Percentiles rank a stretch among this genome's conserved stretches.
phyloP scores from a whole-genome alignment of 108 stramenopile genomes.

The Chaetoceros muelleri region DNA sequence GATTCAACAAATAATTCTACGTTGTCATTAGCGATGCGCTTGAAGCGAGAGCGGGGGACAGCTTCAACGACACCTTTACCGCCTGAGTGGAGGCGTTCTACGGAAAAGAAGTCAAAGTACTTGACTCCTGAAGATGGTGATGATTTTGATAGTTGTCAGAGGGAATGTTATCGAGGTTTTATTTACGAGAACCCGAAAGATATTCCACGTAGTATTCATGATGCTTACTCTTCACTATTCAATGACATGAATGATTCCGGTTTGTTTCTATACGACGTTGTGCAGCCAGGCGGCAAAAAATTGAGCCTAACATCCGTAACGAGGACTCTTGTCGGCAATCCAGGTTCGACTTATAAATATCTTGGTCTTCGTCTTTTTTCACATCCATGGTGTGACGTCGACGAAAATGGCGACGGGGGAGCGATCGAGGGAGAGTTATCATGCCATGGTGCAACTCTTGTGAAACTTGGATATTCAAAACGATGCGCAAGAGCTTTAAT shows the following conservation, averaged over 20 bases:
- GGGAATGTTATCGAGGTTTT: slow-evolving; percentile 41
- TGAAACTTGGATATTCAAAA: slow-evolving; percentile 23
- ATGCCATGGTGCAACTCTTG: slow-evolving; percentile 9
- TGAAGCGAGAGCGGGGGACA: background rate
- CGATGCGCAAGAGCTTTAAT: slow-evolving; percentile 17
- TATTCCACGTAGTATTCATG: slow-evolving; percentile 19
- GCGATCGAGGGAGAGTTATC: background rate
- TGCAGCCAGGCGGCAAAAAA: slow-evolving; percentile 75
- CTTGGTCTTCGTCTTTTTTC: slow-evolving; percentile 84
- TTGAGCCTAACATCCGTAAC: slow-evolving; percentile 64
- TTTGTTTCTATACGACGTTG: slow-evolving; percentile 59
- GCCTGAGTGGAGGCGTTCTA: background rate
- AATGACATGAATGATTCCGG: slow-evolving; percentile 33
- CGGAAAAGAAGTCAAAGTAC: slow-evolving; percentile 8
- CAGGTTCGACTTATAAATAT: slow-evolving; percentile 91
- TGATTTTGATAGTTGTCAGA: slow-evolving; percentile 26
- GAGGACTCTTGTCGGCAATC: slow-evolving; percentile 66
- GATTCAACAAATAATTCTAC: too few relatives aligned
- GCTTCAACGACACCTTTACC: background rate
- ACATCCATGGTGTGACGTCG: slow-evolving; percentile 69
- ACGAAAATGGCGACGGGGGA: slow-evolving; percentile 12
- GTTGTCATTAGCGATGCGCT: too few relatives aligned
- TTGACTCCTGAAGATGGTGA: slow-evolving; percentile 29
- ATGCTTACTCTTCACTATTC: slow-evolving; percentile 22
- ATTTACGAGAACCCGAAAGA: slow-evolving; percentile 20